phyloP scores from a whole-genome alignment of 257 asterid genomes.

The Gynochthodes officinalis region DNA sequence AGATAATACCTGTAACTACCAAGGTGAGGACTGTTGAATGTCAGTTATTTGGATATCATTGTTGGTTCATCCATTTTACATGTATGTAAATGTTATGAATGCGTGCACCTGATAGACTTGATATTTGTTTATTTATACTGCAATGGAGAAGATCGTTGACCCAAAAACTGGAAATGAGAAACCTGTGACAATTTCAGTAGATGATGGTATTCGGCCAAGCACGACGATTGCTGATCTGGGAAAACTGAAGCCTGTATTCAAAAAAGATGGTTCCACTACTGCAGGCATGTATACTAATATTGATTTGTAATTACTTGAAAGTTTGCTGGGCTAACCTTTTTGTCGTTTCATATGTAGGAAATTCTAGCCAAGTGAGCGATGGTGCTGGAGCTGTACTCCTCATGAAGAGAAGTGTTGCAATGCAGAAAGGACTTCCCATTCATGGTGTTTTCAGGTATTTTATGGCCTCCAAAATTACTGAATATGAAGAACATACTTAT shows the following conservation, averaged over 20 bases:
- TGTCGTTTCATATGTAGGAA: slow-evolving; percentile 45
- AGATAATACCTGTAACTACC: slow-evolving; percentile 83
- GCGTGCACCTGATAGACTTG: background rate
- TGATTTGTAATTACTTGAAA: slow-evolving; percentile 9
- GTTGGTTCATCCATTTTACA: background rate
- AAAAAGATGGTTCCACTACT: slow-evolving; percentile 98
- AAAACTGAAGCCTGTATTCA: slow-evolving; percentile 88
- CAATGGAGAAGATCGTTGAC: slow-evolving; percentile 66
- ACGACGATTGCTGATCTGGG: slow-evolving; percentile 57
- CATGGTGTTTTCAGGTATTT: slow-evolving; percentile 95
- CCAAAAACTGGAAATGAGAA: slow-evolving; percentile 95
- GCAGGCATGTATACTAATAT: slow-evolving; percentile 44
- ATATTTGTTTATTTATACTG: slow-evolving; percentile 14
- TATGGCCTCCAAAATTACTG: slow-evolving; percentile 10
- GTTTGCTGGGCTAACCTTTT: slow-evolving; percentile 6
- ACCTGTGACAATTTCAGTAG: slow-evolving; percentile 75
- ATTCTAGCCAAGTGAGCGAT: slow-evolving; percentile 96
- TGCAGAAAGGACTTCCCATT: slow-evolving; percentile 91
- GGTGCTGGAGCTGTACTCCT: slow-evolving; percentile 99
- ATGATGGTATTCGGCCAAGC: slow-evolving; percentile 87
- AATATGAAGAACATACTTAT: background rate
- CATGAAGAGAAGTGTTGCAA: slow-evolving; percentile 89
- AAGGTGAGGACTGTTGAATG: slow-evolving; percentile 41
- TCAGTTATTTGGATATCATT: background rate
- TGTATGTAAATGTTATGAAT: background rate